Evolutionary conservation across 176 grass and related monocot species (phyloP).

Genomic region (Triticum dicoccoides): DNA sequence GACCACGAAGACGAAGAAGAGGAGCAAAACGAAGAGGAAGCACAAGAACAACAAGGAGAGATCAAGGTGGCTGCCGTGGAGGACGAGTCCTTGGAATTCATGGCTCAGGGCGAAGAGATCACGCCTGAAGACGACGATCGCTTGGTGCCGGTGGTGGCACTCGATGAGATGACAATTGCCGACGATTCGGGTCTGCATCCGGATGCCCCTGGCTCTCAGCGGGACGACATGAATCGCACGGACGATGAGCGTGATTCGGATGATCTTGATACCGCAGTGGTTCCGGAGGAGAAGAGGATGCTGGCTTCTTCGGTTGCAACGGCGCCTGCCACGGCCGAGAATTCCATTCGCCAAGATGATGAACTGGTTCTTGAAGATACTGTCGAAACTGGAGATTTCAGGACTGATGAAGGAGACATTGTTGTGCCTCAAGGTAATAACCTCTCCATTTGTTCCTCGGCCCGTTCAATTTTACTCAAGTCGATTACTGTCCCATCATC

Average conservation of each 20-base stretch:
- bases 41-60: neutral
- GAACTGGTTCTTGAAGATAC: conserved; percentile 25
- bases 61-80: neutral
- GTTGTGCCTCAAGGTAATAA: conserved; percentile 32
- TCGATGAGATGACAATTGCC: conserved; percentile 54
- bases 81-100: conserved; percentile 45
- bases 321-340: neutral
- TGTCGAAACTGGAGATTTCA: neutral
- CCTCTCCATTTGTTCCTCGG: neutral
- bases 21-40: conserved; percentile 15
- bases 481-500: neutral
- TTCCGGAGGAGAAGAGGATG: conserved; percentile 61
- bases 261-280: conserved; percentile 39
- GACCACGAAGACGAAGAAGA: conserved; percentile 37
- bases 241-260: conserved; percentile 9
- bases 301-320: conserved; percentile 18
- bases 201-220: neutral
- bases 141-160: conserved; percentile 38
- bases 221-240: neutral
- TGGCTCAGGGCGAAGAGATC: conserved; percentile 31
- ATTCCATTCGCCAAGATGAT: neutral
- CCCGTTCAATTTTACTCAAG: neutral
- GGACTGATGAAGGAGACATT: conserved; percentile 12
- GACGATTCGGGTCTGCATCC: conserved; percentile 26
- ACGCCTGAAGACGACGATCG: conserved; percentile 34